A percentile compares a stretch with the other conserved stretches of the same genome.
Evolutionary conservation across 202 grass and related monocot genomes (phyloP).

Genomic region (Thinopyrum obtusiflorum): DNA sequence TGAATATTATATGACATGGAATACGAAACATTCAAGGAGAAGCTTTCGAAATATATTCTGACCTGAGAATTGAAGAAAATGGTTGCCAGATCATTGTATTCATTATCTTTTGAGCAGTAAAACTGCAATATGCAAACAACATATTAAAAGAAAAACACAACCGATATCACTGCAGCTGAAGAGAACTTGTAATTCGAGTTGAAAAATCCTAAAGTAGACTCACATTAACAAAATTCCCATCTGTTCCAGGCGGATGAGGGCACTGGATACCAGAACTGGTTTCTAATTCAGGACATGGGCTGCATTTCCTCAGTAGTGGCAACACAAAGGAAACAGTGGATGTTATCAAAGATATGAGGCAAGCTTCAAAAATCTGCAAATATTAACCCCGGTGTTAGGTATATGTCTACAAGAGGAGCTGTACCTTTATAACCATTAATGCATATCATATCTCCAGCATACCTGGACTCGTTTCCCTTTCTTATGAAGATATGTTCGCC

Average conservation of each 20-base stretch:
- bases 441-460: slow-evolving; percentile 25
- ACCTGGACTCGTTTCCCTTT: slow-evolving; percentile 92
- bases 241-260: slow-evolving; percentile 90
- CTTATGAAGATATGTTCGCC: slow-evolving; percentile 82
- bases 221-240: slow-evolving; percentile 99
- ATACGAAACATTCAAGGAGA: slow-evolving; percentile 1
- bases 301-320: slow-evolving; percentile 89
- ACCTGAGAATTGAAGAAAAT: slow-evolving; percentile 99
- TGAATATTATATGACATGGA: slow-evolving; percentile 13
- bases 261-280: slow-evolving; percentile 86
- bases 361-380: slow-evolving; percentile 89
- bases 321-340: slow-evolving; percentile 88
- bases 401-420: slow-evolving; percentile 5
- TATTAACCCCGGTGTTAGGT: slow-evolving; percentile 30
- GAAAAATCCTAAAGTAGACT: slow-evolving; percentile 38
- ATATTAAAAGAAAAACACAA: slow-evolving; percentile 26
- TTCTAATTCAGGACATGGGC: slow-evolving; percentile 76
- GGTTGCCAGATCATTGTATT: slow-evolving; percentile 99
- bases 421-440: neutral
- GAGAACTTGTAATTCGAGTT: neutral
- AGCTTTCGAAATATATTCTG: slow-evolving; percentile 17
- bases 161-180: slow-evolving; percentile 8
- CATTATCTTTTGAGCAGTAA: slow-evolving; percentile 87
- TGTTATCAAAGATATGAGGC: slow-evolving; percentile 91
- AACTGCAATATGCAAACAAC: slow-evolving; percentile 58